A percentile compares a stretch with the other conserved stretches of the same genome.
Conservation (phyloP, 164 flowering plant genomes). For the Buxus sempervirens region DNA sequence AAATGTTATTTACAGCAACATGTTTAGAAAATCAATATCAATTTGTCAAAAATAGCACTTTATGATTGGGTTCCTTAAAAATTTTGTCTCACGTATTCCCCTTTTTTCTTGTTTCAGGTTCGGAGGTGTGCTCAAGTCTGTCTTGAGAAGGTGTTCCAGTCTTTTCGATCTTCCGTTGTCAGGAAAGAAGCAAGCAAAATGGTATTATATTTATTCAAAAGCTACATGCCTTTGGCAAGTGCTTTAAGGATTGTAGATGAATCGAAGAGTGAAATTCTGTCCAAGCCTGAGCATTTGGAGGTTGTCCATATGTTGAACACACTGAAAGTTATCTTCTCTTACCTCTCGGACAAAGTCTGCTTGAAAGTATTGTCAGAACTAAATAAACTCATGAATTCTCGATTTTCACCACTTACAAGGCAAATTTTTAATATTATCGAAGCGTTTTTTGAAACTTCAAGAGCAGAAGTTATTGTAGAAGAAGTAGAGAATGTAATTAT, state of each 20-base stretch:
- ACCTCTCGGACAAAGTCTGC: constrained; percentile 42
- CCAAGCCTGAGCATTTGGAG: constrained; percentile 48
- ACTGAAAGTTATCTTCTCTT: constrained; percentile 44
- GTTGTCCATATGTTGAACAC: constrained; percentile 62
- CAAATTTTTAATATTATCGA: constrained; percentile 47
- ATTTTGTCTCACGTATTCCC: neutral
- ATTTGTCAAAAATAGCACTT: too few species aligned
- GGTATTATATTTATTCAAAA: constrained; percentile 37
- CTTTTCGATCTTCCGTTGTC: constrained; percentile 34
- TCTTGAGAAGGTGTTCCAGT: constrained; percentile 52
- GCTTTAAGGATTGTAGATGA: constrained; percentile 26
- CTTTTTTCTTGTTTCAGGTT: constrained; percentile 44
- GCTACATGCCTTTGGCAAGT: constrained; percentile 42
- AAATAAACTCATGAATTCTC: constrained; percentile 32
- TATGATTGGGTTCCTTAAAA: neutral
- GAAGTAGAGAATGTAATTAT: constrained; percentile 40
- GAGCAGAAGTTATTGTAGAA: constrained; percentile 26
- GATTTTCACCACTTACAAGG: constrained; percentile 53
- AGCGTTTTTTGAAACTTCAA: constrained; percentile 34
- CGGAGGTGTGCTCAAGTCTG: constrained; percentile 71
- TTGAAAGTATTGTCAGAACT: constrained; percentile 35
- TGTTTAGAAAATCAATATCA: too few species aligned
- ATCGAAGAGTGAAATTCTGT: constrained; percentile 26
- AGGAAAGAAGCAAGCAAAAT: constrained; percentile 55
- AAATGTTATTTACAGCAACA: neutral